Conservation (phyloP, 306 rosid genomes). For the Trifolium repens region DNA sequence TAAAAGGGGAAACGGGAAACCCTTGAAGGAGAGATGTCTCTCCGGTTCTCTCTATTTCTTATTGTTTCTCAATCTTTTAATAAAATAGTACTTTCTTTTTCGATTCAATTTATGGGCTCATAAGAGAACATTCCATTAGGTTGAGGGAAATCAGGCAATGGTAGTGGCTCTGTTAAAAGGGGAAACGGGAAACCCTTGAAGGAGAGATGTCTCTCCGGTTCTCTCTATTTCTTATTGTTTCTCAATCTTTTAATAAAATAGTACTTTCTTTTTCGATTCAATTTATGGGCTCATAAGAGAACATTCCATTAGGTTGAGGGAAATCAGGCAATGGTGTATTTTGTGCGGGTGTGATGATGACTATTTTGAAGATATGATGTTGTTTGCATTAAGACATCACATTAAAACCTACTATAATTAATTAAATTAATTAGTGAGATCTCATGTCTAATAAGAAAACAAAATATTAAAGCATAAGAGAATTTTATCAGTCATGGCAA, state of each 20-base stretch:
- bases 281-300: background rate
- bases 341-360: conserved; percentile 2
- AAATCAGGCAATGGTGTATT: background rate
- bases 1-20: background rate
- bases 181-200: background rate
- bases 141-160: background rate
- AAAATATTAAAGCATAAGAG: background rate
- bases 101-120: background rate
- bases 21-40: background rate
- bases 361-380: conserved; percentile 2
- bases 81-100: background rate
- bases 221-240: background rate
- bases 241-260: background rate
- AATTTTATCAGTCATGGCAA: conserved; percentile 16
- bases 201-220: background rate
- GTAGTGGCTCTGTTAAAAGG: background rate
- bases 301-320: background rate
- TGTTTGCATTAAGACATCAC: conserved; percentile 17
- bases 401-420: conserved; percentile 16
- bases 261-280: background rate
- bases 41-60: background rate
- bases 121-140: background rate
- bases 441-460: background rate
- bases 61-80: background rate
- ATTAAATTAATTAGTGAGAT: background rate